Evolutionary conservation across 2,329 filamentous ascomycete species (phyloP), one percentile per base, ranked within the genome.

Genomic region (Pleomassaria siparia): DNA sequence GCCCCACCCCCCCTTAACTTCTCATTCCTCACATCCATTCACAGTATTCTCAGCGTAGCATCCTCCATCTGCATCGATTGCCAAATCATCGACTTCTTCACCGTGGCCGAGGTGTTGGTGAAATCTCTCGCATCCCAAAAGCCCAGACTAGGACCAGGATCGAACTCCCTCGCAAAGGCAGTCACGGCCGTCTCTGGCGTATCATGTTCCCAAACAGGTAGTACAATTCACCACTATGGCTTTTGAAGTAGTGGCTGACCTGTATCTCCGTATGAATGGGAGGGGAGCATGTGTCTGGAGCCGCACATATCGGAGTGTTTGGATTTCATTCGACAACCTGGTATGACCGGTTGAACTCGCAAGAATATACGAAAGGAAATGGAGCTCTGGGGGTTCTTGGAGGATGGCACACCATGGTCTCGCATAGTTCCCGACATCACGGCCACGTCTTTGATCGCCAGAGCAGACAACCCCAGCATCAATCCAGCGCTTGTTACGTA

Each of bases 241-340:
- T 63, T 22, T 53, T 59, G 30, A 55, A 64, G 43, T 60, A 63
- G n/a, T 10, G 62, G 59, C 15, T 46, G 42, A 8, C 22, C 40
- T 1, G 63, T 46, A 36, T 70, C 59, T 8, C 66, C 66, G 20
- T 47, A 51, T 0, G 64, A 72, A 30, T 58, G 49, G 2, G 28
- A 44, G 2, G 58, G 21, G n/a, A n/a, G n/a, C n/a, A n/a, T 4
- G 60, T 56, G 12, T 30, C 39, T 1, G 66, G 64, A 3, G 65
- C 59, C 20, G 63, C 57, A 46, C 77, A 79, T 8, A 58, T 58
- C 1, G 60, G 62, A 11, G 56, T 47, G 35, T 70, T 70, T 2
- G 64, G 64, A 26, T 51, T 56, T 48, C 53, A 68, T 24, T 55
- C 55, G 2, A 41, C 41, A 13, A 65, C 52, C 36, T 67, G 64